Percentiles rank a stretch among this genome's conserved stretches.
phyloP scores from a whole-genome alignment of 1,284 basidiomycete species.

The Ustilago hordei region DNA sequence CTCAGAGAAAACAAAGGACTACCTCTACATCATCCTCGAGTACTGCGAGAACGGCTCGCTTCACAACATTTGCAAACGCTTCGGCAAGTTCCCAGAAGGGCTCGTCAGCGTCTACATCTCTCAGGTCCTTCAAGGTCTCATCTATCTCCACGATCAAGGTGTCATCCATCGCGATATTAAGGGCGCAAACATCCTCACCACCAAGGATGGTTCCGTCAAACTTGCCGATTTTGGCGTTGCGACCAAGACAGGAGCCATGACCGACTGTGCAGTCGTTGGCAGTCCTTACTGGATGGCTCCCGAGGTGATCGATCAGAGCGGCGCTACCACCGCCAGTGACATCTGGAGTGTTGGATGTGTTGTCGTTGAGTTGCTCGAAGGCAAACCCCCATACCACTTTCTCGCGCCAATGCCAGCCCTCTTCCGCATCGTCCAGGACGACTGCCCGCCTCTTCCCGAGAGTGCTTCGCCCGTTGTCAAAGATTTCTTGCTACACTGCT shows the following conservation, averaged over 20 bases:
- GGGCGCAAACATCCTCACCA: constrained; percentile 73
- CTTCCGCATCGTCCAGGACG: constrained; percentile 97
- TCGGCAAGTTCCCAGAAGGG: constrained; percentile 97
- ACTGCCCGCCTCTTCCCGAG: constrained; percentile 93
- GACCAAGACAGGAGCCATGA: constrained; percentile 50
- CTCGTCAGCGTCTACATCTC: constrained; percentile 96
- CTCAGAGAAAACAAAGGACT: constrained; percentile 93
- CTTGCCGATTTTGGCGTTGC: constrained; percentile 56
- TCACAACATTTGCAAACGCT: constrained; percentile 92
- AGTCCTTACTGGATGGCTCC: constrained; percentile 70
- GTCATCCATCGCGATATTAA: constrained; percentile 64
- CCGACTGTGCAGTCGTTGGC: constrained; percentile 71
- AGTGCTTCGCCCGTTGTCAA: constrained; percentile 89
- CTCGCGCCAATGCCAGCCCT: constrained; percentile 97
- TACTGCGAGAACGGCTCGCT: constrained; percentile 98
- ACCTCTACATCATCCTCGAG: constrained; percentile 95
- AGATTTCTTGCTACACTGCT: constrained; percentile 96
- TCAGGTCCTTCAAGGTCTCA: constrained; percentile 75
- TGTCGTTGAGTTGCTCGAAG: constrained; percentile 94
- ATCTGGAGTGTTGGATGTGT: constrained; percentile 97
- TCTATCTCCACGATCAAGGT: constrained; percentile 67
- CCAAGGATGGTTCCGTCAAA: constrained; percentile 75
- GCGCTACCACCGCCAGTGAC: constrained; percentile 95
- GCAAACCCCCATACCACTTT: constrained; percentile 93
- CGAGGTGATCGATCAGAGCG: constrained; percentile 77